Conservation (phyloP, 2,329 filamentous ascomycete species). For the Trichoderma pleuroti region DNA sequence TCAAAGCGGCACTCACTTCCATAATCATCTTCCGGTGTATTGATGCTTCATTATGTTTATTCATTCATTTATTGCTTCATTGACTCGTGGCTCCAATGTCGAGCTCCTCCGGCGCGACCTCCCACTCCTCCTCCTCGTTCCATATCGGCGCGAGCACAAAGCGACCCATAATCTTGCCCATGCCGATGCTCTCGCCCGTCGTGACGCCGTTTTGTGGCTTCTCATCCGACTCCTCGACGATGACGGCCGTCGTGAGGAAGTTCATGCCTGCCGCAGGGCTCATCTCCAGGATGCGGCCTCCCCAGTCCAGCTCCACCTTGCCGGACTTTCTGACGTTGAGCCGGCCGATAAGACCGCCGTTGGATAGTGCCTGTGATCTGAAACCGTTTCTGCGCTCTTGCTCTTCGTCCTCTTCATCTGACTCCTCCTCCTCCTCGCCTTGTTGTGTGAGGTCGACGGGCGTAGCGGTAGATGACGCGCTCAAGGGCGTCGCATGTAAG, state of each 20-base stretch:
- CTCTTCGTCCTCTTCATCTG: slow-evolving; percentile 30
- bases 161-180: slow-evolving; percentile 61
- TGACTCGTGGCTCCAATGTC: neutral
- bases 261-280: slow-evolving; percentile 49
- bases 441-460: slow-evolving; percentile 44
- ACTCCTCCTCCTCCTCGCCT: slow-evolving; percentile 23
- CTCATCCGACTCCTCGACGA: slow-evolving; percentile 56
- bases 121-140: slow-evolving; percentile 56
- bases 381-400: slow-evolving; percentile 33
- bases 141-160: slow-evolving; percentile 59
- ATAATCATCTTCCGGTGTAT: neutral
- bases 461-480: slow-evolving; percentile 5
- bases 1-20: neutral
- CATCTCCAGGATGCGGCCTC: slow-evolving; percentile 53
- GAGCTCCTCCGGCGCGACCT: slow-evolving; percentile 39
- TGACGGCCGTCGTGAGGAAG: slow-evolving; percentile 57
- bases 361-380: slow-evolving; percentile 40
- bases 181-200: slow-evolving; percentile 53
- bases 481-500: slow-evolving; percentile 32
- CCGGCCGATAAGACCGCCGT: slow-evolving; percentile 58
- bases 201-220: slow-evolving; percentile 42
- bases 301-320: slow-evolving; percentile 61
- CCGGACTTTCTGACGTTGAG: slow-evolving; percentile 60
- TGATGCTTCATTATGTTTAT: neutral
- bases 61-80: neutral